phyloP scores from a whole-genome alignment of 306 rosid genomes.

The Quercus dentata region DNA sequence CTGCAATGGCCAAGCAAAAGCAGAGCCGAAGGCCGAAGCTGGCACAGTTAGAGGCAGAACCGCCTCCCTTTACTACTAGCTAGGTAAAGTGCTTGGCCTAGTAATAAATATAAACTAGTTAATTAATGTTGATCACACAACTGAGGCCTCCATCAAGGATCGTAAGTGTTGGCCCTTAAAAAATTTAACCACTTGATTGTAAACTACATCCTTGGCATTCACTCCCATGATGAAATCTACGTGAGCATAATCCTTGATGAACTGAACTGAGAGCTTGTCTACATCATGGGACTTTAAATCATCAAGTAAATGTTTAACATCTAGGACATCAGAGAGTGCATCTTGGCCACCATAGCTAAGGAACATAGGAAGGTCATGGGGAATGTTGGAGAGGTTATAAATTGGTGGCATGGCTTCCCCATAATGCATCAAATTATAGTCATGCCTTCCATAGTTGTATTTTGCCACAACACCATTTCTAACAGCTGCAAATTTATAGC shows the following conservation, averaged over 20 bases:
- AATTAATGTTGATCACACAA: neutral
- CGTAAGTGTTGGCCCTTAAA: constrained; percentile 38
- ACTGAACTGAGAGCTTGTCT: constrained; percentile 57
- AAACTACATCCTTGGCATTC: constrained; percentile 71
- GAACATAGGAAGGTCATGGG: constrained; percentile 68
- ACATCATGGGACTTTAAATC: constrained; percentile 52
- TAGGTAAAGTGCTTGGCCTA: neutral
- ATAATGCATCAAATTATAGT: constrained; percentile 53
- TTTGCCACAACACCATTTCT: constrained; percentile 57
- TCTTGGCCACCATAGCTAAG: constrained; percentile 84
- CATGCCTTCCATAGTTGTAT: constrained; percentile 50
- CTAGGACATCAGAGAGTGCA: constrained; percentile 66
- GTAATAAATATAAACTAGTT: neutral
- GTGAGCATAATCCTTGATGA: constrained; percentile 65
- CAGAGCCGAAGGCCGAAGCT: too few relatives aligned
- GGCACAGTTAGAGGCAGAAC: too few relatives aligned
- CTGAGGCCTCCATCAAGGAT: constrained; percentile 4
- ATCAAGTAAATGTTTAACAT: constrained; percentile 60
- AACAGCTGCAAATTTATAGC: constrained; percentile 42
- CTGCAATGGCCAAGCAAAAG: too few relatives aligned
- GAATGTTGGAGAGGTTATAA: constrained; percentile 81
- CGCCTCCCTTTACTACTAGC: neutral
- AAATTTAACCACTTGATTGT: constrained; percentile 49
- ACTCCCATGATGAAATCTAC: constrained; percentile 70
- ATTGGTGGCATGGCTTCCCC: constrained; percentile 54